Base-by-base conservation (phyloP, 1,139 yeast genomes). In the Magnusiomyces tetraspermus region DNA sequence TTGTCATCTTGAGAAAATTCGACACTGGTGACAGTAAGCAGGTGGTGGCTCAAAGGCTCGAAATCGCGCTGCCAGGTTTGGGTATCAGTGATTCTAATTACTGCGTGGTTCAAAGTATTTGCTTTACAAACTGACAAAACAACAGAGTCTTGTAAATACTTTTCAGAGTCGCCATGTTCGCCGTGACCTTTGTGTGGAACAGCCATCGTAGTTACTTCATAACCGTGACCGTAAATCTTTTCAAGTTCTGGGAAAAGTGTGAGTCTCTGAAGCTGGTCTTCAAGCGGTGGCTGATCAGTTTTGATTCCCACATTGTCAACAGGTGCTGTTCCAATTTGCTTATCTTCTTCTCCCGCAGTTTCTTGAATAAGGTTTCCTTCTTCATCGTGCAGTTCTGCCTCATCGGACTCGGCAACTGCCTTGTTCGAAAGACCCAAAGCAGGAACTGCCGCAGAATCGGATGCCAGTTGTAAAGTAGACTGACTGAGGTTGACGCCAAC, bases 161-260 rank as follows among this genome's bases (percentile, higher is more conserved):
- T 19, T 4, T 38, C 42, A 4, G 15, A 38, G 5, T 17, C 38
- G 17, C 38, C n/a, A n/a, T n/a, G n/a, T n/a, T n/a, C n/a, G 33
- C 13, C 33, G 8, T 13, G 23, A 19, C n/a, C 42, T 24, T 38
- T 17, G 24, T 15, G 21, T 19, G 42, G 42, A 0, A 82, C 77
- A 51, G 87, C 95, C 50, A 90, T 76, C 46, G 95, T 77, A 0
- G 89, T 80, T 48, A 90, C 82, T 67, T 94, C 99, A 69, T 89
- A 94, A 15, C 99, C 99, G 67, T 94, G 99, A 0, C 98, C 98
- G 63, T 92, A 94, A 49, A 94, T 71, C 66, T 94, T 94, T 63
- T 94, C 98, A 52, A 83, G 71, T 65, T 94, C 99, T 0, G 98
- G 98, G 82, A 94, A 94, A 54, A 94, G 75, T 0, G 97, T 86